phyloP scores from a whole-genome alignment of 164 flowering plant species.

The Warburgia ugandensis region DNA sequence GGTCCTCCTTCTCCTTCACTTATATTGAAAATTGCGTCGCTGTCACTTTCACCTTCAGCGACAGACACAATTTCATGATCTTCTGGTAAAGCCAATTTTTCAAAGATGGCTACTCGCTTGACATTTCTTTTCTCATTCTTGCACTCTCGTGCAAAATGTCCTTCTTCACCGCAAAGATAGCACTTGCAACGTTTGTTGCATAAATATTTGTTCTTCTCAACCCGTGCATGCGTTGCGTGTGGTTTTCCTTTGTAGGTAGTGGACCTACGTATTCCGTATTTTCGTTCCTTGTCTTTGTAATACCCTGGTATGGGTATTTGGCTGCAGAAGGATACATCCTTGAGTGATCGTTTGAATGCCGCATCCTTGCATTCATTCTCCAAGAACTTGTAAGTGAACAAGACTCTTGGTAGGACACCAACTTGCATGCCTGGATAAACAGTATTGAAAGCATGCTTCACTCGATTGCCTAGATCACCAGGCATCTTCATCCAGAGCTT shows the following conservation, averaged over 20 bases:
- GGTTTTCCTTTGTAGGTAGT: slow-evolving; percentile 12
- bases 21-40: background rate
- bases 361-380: slow-evolving; percentile 6
- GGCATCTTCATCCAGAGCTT: slow-evolving; percentile 8
- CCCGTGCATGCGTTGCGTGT: background rate
- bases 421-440: background rate
- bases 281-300: background rate
- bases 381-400: background rate
- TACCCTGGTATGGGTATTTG: slow-evolving; percentile 6
- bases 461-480: background rate
- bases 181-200: background rate
- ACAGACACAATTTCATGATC: slow-evolving; percentile 1
- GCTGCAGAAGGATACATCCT: slow-evolving; percentile 8
- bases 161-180: slow-evolving; percentile 4
- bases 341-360: slow-evolving; percentile 2
- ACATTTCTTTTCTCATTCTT: background rate
- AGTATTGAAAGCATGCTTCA: background rate
- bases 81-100: background rate
- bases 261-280: background rate
- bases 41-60: background rate
- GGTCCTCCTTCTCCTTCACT: background rate
- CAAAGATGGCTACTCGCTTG: background rate
- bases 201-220: background rate
- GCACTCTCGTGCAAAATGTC: slow-evolving; percentile 10
- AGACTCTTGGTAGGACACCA: background rate